Conservation (phyloP, 2,329 filamentous ascomycete genomes). For the Amylocarpus encephaloides region DNA sequence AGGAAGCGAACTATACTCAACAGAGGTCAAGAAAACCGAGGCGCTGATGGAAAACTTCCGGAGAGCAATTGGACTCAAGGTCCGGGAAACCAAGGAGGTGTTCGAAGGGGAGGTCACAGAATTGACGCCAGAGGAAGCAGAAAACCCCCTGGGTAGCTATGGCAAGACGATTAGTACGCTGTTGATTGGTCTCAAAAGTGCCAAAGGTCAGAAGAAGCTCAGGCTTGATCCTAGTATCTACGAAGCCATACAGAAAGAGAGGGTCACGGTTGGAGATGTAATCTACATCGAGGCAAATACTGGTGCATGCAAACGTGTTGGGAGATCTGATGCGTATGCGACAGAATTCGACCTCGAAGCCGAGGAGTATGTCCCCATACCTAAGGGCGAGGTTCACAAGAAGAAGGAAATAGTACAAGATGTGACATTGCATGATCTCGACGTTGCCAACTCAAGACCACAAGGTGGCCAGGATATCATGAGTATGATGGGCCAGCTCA, state of each 20-base stretch:
- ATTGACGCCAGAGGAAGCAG: constrained; percentile 93
- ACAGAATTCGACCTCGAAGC: constrained; percentile 98
- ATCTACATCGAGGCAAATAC: constrained; percentile 99
- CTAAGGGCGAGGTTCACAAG: constrained; percentile 98
- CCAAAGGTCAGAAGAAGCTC: constrained; percentile 95
- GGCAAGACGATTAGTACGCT: constrained; percentile 96
- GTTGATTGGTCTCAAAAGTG: constrained; percentile 89
- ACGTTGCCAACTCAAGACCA: constrained; percentile 89
- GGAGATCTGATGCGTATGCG: constrained; percentile 90
- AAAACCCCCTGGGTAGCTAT: constrained; percentile 94
- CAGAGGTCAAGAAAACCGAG: constrained; percentile 99
- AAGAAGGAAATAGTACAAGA: constrained; percentile 99
- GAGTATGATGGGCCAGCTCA: constrained; percentile 99
- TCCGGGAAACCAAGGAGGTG: constrained; percentile 97
- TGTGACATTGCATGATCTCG: constrained; percentile 92
- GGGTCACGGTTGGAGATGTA: constrained; percentile 91
- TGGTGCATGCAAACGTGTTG: constrained; percentile 93
- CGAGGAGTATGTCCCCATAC: constrained; percentile 97
- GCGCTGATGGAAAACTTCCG: constrained; percentile 99
- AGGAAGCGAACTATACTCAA: constrained; percentile 94
- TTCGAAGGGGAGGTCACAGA: constrained; percentile 99
- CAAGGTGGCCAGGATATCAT: constrained; percentile 98
- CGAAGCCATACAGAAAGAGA: constrained; percentile 97
- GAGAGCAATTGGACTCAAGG: constrained; percentile 89
- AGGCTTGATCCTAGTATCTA: constrained; percentile 96